These are phyloP conservation scores for Solanum medicagineum DNA, from an alignment of 257 asterid species.

Conservation along the genomic window DNA sequence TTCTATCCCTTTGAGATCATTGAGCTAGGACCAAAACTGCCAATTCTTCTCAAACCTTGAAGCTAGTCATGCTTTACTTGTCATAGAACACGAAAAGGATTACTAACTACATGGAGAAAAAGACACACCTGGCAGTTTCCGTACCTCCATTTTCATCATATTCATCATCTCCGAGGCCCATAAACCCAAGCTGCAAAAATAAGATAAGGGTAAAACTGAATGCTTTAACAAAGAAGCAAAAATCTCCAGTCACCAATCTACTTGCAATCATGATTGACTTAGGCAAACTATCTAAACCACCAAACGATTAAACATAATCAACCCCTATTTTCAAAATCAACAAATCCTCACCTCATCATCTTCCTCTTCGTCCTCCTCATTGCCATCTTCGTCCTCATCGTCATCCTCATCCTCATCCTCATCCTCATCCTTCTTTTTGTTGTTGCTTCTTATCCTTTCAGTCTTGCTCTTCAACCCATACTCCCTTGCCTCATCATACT, in stretches of 20 bases:
- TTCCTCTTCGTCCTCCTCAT: constrained; percentile 14
- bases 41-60: background rate
- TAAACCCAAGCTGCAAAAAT: constrained; percentile 47
- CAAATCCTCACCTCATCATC: constrained; percentile 24
- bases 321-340: constrained; percentile 48
- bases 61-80: background rate
- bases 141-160: constrained; percentile 36
- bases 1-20: background rate
- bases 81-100: background rate
- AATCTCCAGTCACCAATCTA: constrained; percentile 5
- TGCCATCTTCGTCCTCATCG: constrained; percentile 20
- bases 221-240: background rate
- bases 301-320: constrained; percentile 1
- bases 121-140: constrained; percentile 46
- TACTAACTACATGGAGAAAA: background rate
- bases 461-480: constrained; percentile 43
- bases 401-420: constrained; percentile 36
- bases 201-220: background rate
- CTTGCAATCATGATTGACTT: background rate
- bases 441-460: background rate
- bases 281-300: background rate
- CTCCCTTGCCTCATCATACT: constrained; percentile 66
- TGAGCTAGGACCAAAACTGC: background rate
- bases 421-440: constrained; percentile 29
- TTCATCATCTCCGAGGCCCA: constrained; percentile 45